Conservation (phyloP, 2,329 filamentous ascomycete genomes). For the Aspergillus glaucus region DNA sequence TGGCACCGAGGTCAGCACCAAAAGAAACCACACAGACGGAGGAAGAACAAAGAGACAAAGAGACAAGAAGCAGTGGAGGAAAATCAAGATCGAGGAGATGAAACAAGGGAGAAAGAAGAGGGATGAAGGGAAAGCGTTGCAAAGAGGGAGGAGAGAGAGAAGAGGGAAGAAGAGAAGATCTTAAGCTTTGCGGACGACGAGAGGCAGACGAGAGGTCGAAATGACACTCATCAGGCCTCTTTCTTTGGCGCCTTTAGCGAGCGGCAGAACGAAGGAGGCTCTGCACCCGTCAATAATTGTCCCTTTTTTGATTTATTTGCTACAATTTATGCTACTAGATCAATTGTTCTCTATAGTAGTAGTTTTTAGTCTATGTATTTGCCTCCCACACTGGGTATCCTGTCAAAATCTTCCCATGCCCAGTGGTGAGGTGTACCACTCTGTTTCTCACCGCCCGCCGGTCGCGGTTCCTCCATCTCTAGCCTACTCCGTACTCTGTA, state of each 20-base stretch:
- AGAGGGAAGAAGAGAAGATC: slow-evolving; percentile 11
- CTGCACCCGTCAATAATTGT: not conserved
- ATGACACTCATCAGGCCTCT: slow-evolving; percentile 8
- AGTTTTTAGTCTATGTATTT: too few species aligned
- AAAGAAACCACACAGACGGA: slow-evolving; percentile 17
- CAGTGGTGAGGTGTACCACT: not conserved
- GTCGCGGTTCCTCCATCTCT: slow-evolving; percentile 6
- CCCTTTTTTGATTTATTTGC: too few species aligned
- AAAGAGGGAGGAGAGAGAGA: slow-evolving; percentile 6
- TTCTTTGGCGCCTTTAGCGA: slow-evolving; percentile 23
- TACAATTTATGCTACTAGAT: too few species aligned
- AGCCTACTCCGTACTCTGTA: too few species aligned
- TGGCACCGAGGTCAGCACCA: slow-evolving; percentile 30
- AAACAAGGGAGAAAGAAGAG: slow-evolving; percentile 5
- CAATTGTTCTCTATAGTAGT: too few species aligned
- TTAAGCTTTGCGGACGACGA: slow-evolving; percentile 9
- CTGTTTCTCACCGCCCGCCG: slow-evolving; percentile 14
- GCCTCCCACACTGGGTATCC: too few species aligned
- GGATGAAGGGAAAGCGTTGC: slow-evolving; percentile 7
- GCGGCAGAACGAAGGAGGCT: slow-evolving; percentile 11
- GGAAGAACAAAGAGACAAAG: slow-evolving; percentile 22
- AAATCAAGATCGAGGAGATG: slow-evolving; percentile 11
- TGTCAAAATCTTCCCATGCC: slow-evolving; percentile 2
- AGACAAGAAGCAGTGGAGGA: slow-evolving; percentile 6
- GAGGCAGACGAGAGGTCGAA: slow-evolving; percentile 1